Base-by-base conservation (phyloP, 495 filamentous ascomycete genomes). In the Tricharina praecox region DNA sequence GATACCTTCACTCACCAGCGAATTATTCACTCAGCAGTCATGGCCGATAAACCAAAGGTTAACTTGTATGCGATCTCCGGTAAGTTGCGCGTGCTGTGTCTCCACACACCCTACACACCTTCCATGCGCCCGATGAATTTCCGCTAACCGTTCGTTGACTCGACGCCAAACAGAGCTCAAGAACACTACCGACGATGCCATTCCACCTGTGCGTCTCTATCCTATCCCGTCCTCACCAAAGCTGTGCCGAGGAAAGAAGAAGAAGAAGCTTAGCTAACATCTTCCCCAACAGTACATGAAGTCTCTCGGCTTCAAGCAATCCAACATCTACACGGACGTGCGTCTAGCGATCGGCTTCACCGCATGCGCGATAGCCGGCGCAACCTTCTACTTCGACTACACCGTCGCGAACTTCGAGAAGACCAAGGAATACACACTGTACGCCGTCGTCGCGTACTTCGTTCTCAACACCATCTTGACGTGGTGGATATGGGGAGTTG, bases 111-210 rank as follows among this genome's bases (percentile, higher is more conserved):
- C 5, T 32, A 32, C n/a, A n/a, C n/a, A n/a, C n/a, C n/a, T n/a
- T n/a, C n/a, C n/a, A n/a, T n/a, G n/a, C n/a, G n/a, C n/a, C n/a
- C n/a, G n/a, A 32, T 13, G 28, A 32, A 32, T n/a, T 32, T 32
- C 28, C 13, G 7, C 13, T 32, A 32, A 32, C 7, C 28, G 13
- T 7, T 13, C 13, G 28, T 13, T 32, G 13, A 32, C 20, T 26
- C 9, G 11, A 44, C 4, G 23, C 25, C 3, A 46, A n/a, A 19
- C 58, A 93, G 90, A 94, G 62, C 79, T 97, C 48, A 96, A 96
- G 66, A 93, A 92, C 62, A 92, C 86, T 16, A 82, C 79, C 58
- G 90, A 97, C 69, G 90, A 97, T 60, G 83, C 85, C 47, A 76
- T 97, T 47, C 49, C 57, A 49, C 50, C 48, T 24, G 58, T 61